Evolutionary conservation across 768 basidiomycete genomes (phyloP), one percentile per base, ranked within the genome.

Genomic region (Lanmaoa pseudosensibilis): DNA sequence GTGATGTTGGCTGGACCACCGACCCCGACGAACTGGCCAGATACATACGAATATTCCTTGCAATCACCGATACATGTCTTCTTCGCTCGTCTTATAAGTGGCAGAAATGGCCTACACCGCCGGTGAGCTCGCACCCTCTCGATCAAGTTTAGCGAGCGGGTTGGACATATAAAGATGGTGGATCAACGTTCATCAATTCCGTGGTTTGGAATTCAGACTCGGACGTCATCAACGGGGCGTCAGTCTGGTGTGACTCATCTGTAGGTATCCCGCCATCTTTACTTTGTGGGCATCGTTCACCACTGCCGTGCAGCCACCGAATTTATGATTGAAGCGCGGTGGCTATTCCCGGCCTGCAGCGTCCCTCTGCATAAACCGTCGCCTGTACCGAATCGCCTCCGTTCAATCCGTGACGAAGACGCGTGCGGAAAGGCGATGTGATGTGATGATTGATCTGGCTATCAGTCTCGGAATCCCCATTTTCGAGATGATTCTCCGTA

Each of bases 171-270:
- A 25, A 25, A 25, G 25, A 25, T 25, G 5, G 25, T 25, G 5
- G 5, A 25, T 25, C 25, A 25, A n/a, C n/a, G 25, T 78, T 80
- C 53, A 72, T 85, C 38, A 83, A 86, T 66, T 71, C 80, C 0
- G 59, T 86, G 12, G 66, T 84, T 10, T 88, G 85, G 85, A 68
- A 68, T 45, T 74, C 75, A 19, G n/a, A n/a, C n/a, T n/a, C n/a
- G n/a, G 78, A 74, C 56, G 60, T 68, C 7, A 51, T 65, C 10
- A 72, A 81, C 56, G 48, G 23, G 18, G 73, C 77, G 0, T 83
- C 82, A 0, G 70, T 83, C 3, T 88, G 83, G 83, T 88, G 86
- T 58, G 87, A 88, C n/a, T n/a, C 53, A 86, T 88, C 18, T 71
- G 87, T 88, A 43, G 43, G 73, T 65, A 15, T 46, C 27, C n/a